Conservation (phyloP, 2,329 filamentous ascomycete genomes). For the Aspergillus udagawae region DNA sequence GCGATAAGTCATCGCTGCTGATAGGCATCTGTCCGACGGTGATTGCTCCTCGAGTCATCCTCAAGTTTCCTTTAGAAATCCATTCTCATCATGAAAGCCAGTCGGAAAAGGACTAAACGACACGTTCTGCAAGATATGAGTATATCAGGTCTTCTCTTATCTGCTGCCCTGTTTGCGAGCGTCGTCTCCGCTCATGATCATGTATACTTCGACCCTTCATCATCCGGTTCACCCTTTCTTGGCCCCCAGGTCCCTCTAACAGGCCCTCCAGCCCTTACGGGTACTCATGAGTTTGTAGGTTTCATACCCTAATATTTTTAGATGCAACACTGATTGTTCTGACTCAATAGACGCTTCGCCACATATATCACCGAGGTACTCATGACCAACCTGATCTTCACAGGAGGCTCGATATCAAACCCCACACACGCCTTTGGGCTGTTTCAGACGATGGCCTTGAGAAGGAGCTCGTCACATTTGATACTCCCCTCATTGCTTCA, state of each 20-base stretch:
- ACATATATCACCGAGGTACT: constrained; percentile 90
- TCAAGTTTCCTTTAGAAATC: constrained; percentile 12
- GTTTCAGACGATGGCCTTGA: constrained; percentile 38
- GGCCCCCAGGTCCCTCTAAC: constrained; percentile 31
- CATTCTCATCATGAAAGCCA: constrained; percentile 19
- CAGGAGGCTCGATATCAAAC: constrained; percentile 66
- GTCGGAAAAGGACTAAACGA: constrained; percentile 13
- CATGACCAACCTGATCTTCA: constrained; percentile 74
- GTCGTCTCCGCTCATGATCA: constrained; percentile 19
- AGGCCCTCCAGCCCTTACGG: constrained; percentile 15
- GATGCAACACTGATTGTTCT: not conserved
- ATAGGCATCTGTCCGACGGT: not conserved
- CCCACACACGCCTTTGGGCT: constrained; percentile 52
- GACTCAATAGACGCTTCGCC: constrained; percentile 57
- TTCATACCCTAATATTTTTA: not conserved
- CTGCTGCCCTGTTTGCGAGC: constrained; percentile 18
- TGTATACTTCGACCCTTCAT: constrained; percentile 21
- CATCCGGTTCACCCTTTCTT: constrained; percentile 26
- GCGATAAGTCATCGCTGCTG: constrained; percentile 1
- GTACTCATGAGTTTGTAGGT: constrained; percentile 37
- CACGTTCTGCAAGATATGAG: constrained; percentile 10
- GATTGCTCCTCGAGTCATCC: constrained; percentile 5
- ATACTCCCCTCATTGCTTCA: constrained; percentile 56
- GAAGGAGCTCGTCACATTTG: constrained; percentile 42
- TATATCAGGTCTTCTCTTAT: constrained; percentile 18